Base-by-base conservation (phyloP, 805 yeast genomes). In the Myxozyma sirexii region DNA sequence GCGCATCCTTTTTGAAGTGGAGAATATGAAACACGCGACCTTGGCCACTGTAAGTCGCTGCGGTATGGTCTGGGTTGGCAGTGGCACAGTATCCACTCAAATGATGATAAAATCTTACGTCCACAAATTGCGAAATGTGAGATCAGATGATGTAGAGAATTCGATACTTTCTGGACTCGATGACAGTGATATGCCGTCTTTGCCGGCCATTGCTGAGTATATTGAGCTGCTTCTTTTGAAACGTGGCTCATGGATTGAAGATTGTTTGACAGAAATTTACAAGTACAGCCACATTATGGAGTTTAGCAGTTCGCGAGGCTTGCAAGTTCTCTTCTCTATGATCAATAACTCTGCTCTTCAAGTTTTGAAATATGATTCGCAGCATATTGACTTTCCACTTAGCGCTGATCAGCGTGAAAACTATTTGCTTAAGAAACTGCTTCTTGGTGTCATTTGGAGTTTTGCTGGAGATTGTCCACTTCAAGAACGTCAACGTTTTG, bases 21-120 rank as follows among this genome's bases (percentile, higher is more conserved):
- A 86, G 49, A 77, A 72, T 46, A 72, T 93, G 54, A 71, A 74
- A 1, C 76, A 81, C 65, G 88, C 96, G 0, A 93, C 98, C 0
- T 90, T 90, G 0, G 98, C 98, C 0, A 93, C 98, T 0, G 81
- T 93, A 24, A 89, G 94, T 72, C 81, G 98, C 71, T 92, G 97
- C 77, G 97, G 96, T 2, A 84, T 93, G 81, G 76, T 92, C 0
- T 88, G 91, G 86, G 74, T 89, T 65, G 85, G 84, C n/a, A 67
- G 69, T 1, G 59, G 64, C 5, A 57, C 72, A 0, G 68, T 77
- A 1, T 44, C 62, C 0, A 24, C 67, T 1, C 41, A 43, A 2
- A 71, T 71, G 61, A 29, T 70, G 7, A 55, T 69, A 8, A 53
- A 66, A n/a, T 65, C 72, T 26, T 68, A 74, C 26, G 5, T 69